Evolutionary conservation across 495 filamentous ascomycete species (phyloP), one percentile per base, ranked within the genome.

Genomic region (Neurospora sp.): DNA sequence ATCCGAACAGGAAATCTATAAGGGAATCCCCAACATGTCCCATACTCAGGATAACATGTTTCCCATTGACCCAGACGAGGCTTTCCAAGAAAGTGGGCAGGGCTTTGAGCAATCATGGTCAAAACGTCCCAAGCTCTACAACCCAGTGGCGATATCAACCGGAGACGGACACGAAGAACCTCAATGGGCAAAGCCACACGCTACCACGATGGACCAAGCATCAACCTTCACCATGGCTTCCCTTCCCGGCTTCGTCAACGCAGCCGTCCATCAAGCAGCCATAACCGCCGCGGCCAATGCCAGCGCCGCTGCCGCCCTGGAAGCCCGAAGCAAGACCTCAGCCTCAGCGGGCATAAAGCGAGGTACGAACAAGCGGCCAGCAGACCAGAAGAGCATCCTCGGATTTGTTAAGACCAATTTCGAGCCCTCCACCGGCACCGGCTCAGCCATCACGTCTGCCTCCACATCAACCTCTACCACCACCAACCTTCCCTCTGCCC

Each of bases 171-270:
- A 77, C 70, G 78, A 81, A 48, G 80, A 84, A 12, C 78, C 72
- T 0, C 59, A 71, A 1, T 81, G 79, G 78, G 53, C 70, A 16
- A 79, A 72, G 20, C 75, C 74, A 9, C 83, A 83, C 68, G 72
- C 76, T 8, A 86, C 85, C 7, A 85, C 84, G 4, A 85, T 86
- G 84, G 83, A 86, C 31, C 78, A 79, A 39, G 79, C 81, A 1
- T 73, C 79, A 14, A 77, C 70, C 16, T 86, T 85, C 71, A 85
- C 84, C 8, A 77, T 83, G 16, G 79, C 83, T 5, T 44, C 78
- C 3, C 76, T 83, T 3, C 76, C 79, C 2, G 84, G 84, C 1
- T 87, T 87, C 40, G 81, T 82, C 42, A 86, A 81, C 7, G 85
- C 82, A 6, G 80, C 79, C 1, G 75, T 80, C 27, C 82, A 85